Evolutionary conservation across 495 filamentous ascomycete genomes (phyloP).

Genomic region (Neurospora cerealis): DNA sequence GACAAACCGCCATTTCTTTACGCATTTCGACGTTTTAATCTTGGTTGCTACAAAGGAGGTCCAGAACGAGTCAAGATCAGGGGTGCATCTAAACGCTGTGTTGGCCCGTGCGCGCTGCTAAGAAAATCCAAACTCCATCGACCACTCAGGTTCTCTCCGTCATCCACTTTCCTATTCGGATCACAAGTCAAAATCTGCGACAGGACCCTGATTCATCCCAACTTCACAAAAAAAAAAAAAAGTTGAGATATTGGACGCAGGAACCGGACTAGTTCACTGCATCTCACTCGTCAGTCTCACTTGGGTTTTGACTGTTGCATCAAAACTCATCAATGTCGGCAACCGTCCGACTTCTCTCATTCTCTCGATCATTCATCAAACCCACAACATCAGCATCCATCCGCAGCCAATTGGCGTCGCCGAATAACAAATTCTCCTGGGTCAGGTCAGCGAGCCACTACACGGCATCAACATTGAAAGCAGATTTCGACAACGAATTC

Average conservation of each 20-base stretch:
- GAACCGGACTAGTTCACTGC: not conserved
- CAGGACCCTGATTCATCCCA: not conserved
- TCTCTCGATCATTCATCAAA: not conserved
- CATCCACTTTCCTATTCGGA: not conserved
- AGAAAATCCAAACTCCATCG: not conserved
- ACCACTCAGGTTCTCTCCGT: not conserved
- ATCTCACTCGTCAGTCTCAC: not conserved
- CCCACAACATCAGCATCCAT: not conserved
- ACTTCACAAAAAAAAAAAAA: not conserved
- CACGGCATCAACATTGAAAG: not conserved
- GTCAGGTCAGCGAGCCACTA: not conserved
- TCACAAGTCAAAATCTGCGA: not conserved
- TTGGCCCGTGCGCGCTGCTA: not conserved
- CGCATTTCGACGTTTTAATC: no score
- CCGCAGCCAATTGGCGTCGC: not conserved
- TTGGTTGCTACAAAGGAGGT: no score
- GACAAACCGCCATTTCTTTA: no score
- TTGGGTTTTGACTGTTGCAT: not conserved
- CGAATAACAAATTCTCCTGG: not conserved
- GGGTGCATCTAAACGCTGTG: not conserved
- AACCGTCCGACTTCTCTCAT: not conserved
- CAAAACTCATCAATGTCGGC: not conserved
- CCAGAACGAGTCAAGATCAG: not conserved
- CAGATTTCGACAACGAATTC: not conserved
- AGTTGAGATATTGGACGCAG: not conserved